phyloP scores from a whole-genome alignment of 768 basidiomycete species.

The Boletus tomentosulus region DNA sequence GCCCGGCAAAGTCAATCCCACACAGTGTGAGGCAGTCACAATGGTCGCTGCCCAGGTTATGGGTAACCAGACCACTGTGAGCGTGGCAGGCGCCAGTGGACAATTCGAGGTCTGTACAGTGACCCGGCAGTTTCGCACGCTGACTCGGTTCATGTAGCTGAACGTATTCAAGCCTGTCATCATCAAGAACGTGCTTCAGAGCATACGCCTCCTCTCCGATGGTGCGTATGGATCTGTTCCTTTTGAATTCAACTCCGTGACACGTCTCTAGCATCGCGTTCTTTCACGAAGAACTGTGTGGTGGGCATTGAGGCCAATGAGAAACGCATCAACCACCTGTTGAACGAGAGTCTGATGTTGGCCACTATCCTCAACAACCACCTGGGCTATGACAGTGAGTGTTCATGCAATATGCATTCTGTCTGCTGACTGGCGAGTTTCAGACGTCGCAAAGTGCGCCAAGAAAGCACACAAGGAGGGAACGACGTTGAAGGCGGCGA shows the following conservation, averaged over 20 bases:
- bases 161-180: constrained; percentile 99
- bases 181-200: constrained; percentile 96
- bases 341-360: constrained; percentile 97
- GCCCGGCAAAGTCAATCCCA: constrained; percentile 99
- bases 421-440: constrained; percentile 8
- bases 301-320: constrained; percentile 97
- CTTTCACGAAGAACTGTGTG: constrained; percentile 96
- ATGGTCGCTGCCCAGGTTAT: constrained; percentile 99
- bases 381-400: constrained; percentile 94
- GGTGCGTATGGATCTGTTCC: constrained; percentile 44
- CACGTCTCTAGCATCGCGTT: constrained; percentile 60
- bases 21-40: constrained; percentile 96
- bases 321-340: constrained; percentile 79
- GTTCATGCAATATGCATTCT: not conserved
- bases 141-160: constrained; percentile 46
- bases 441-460: constrained; percentile 96
- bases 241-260: constrained; percentile 4
- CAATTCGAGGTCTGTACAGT: constrained; percentile 83
- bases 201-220: constrained; percentile 89
- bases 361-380: constrained; percentile 96
- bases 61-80: constrained; percentile 93
- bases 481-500: constrained; percentile 92
- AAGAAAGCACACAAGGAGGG: constrained; percentile 99
- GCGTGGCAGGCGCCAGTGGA: constrained; percentile 88
- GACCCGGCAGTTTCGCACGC: constrained; percentile 3